Evolutionary conservation across 441 rosid genomes (phyloP).

Genomic region (Pelargonium cotyledonis): DNA sequence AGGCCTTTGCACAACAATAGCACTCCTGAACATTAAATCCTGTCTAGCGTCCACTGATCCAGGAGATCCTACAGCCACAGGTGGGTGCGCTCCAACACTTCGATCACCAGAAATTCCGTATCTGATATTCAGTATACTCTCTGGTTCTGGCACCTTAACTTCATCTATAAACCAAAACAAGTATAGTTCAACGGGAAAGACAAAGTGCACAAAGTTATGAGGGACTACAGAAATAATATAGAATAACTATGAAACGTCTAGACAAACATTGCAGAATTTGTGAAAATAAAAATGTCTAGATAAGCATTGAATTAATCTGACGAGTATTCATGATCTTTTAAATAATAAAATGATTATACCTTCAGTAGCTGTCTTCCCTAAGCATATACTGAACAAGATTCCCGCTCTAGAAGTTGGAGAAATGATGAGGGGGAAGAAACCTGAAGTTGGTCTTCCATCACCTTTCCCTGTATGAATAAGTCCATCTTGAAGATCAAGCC

Average conservation of each 20-base stretch:
- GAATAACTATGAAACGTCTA: too few species aligned
- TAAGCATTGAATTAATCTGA: too few species aligned
- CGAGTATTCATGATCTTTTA: not conserved
- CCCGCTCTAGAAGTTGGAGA: conserved; percentile 81
- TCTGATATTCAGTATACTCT: conserved; percentile 74
- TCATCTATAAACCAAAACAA: conserved; percentile 37
- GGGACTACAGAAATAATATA: too few species aligned
- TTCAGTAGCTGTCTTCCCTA: conserved; percentile 43
- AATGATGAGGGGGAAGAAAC: conserved; percentile 75
- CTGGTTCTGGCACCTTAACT: conserved; percentile 34
- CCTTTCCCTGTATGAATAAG: conserved; percentile 59
- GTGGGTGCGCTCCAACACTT: conserved; percentile 78
- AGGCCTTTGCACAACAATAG: conserved; percentile 72
- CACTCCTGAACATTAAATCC: conserved; percentile 76
- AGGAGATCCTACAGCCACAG: conserved; percentile 36
- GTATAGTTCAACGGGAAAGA: not conserved
- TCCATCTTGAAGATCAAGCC: conserved; percentile 97
- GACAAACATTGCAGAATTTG: too few species aligned
- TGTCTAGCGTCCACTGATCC: conserved; percentile 33
- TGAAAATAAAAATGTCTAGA: too few species aligned
- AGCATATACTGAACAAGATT: conserved; percentile 65
- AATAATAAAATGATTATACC: conserved; percentile 31
- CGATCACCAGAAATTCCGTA: conserved; percentile 75
- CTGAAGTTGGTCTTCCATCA: conserved; percentile 77
- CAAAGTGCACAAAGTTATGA: too few species aligned